phyloP scores from a whole-genome alignment of 108 stramenopile species.

The Nitzschia sp. region DNA sequence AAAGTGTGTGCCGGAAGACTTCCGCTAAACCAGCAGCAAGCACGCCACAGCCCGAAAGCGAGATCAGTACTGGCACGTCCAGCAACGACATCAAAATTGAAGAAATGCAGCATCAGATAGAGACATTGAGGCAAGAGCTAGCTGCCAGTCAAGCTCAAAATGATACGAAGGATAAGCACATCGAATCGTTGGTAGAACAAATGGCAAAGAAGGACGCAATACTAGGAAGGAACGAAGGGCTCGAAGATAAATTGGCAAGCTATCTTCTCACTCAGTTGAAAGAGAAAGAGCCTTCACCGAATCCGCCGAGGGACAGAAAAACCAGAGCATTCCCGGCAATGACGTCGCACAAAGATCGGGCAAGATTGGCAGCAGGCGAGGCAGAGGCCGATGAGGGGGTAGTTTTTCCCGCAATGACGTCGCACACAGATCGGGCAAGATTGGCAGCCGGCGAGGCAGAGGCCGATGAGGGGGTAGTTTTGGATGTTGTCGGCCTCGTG shows the following conservation, averaged over 20 bases:
- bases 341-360: neutral
- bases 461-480: neutral
- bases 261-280: neutral
- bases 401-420: neutral
- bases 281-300: neutral
- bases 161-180: neutral
- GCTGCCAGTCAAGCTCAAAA: neutral
- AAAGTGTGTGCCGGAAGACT: neutral
- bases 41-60: neutral
- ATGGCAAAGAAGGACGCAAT: neutral
- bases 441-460: neutral
- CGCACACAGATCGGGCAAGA: neutral
- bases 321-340: neutral
- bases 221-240: neutral
- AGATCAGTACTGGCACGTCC: neutral
- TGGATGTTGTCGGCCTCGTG: neutral
- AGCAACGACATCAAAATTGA: neutral
- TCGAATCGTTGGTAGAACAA: slow-evolving; percentile 1
- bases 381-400: neutral
- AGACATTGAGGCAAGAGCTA: neutral
- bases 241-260: neutral
- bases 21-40: neutral
- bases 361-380: neutral
- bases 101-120: neutral
- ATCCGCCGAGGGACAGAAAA: too few species aligned